Base-by-base conservation (phyloP, 1,284 basidiomycete species). In the Apiotrichum sp. region DNA sequence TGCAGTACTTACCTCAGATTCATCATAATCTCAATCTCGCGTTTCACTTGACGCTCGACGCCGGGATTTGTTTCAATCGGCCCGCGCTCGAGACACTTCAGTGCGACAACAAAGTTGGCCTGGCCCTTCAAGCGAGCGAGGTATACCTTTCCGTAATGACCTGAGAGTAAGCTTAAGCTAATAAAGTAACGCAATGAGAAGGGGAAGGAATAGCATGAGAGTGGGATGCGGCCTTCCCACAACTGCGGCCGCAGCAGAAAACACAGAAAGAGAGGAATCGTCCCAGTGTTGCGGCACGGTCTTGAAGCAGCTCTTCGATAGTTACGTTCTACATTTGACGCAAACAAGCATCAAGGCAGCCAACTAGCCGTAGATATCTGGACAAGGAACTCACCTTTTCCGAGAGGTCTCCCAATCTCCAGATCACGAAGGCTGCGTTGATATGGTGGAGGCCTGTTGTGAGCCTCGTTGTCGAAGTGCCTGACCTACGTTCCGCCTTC, bases 11-110 rank as follows among this genome's bases (percentile, higher is more conserved):
- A 70, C 65, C 69, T 52, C 5, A 72, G 54, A 36, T 65, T 57
- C 50, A 91, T 89, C 74, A 98, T 96, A 62, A 98, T 97, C 76
- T 72, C 67, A 63, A 98, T 97, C 77, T 98, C 95, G 49, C 95
- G 82, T 43, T 91, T 82, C 51, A 95, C 87, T 74, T 98, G 95
- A 68, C 89, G 92, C 79, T 96, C 90, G 50, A 92, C 88, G 3
- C 9, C 16, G 61, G 83, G 83, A 58, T 84, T 83, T 66, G 86
- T 82, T 55, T 95, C 83, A 62, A 98, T 85, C 74, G 32, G 36
- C 29, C 3, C 29, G 34, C 56, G 56, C 43, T 61, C 56, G 16
- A 61, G 53, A 31, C 56, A 57, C 14, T 61, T 61, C 22, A 64
- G 56, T 9, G 62, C 59, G 13, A 61, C 32, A n/a, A 61, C 46